Base-by-base conservation (phyloP, 2,329 filamentous ascomycete genomes). In the Xylaria sp. region DNA sequence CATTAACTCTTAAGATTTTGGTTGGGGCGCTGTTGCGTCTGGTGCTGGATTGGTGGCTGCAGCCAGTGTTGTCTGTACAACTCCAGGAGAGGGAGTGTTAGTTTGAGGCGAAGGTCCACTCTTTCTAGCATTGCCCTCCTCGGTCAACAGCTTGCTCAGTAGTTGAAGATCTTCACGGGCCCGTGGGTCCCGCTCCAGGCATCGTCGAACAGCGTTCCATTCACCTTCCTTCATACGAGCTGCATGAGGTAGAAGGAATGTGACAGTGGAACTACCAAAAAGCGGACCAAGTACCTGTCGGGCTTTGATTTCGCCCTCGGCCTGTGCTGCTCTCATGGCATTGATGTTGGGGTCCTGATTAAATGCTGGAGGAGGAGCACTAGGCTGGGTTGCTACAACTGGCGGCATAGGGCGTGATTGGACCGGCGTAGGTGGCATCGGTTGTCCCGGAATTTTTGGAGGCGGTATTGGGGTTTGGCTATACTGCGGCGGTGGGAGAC, bases 171-270 rank as follows among this genome's bases (percentile, higher is more conserved):
- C 88, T 1, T 89, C 85, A 25, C 88, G 84, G 0, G 92, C 87
- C 25, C 84, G 85, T 0, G 89, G 87, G 61, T 93, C 89, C 11
- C 85, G 83, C 56, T 89, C 85, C 27, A 93, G 84, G 15, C 95
- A 89, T 44, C 86, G 84, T 58, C 86, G 85, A 68, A 97, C 87
- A 31, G 96, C 87, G 62, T 87, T 84, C 86, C 96, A 90, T 75
- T 96, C 92, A 17, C 86, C 81, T n/a, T 87, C 83, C 51, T 89
- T 85, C 83, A 92, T 92, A 56, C 86, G 85, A 22, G 85, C 87
- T 0, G 90, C 90, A 70, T 92, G 89, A 5, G 89, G 87, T 50
- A 93, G 81, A 4, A 94, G 81, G 72, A 93, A 91, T 27, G 87
- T 84, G 9, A 92, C 88, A 0, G 90, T 91, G 0, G 90, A 87